Evolutionary conservation across 2,329 filamentous ascomycete species (phyloP), one percentile per base, ranked within the genome.

Genomic region (Immersiporthe knoxdaviesiana): DNA sequence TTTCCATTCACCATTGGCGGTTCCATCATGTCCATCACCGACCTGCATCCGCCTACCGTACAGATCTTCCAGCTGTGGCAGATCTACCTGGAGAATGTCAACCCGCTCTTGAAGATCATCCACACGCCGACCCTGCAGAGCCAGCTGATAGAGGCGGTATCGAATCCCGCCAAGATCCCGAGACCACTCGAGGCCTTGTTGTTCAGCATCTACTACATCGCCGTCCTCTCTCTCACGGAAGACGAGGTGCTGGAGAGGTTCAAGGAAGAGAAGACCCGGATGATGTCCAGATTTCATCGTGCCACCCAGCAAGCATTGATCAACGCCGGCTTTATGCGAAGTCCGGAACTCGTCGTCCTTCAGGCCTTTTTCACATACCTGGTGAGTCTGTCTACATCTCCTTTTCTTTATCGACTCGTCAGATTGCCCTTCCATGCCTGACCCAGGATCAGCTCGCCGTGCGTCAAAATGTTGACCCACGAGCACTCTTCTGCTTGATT

Each of bases 281-380:
- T 91, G 35, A 76, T 86, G 21, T 78, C 77, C 47, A 84, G 83
- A 67, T 91, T 87, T 72, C 84, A 89, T 66, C 80, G 82, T 27
- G 90, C 85, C 1, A 81, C 86, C 1, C 88, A 91, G 71, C 87
- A 91, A 72, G 88, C 90, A 1, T 81, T 93, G 27, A 82, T 90
- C 47, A 90, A 90, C 72, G 89, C 88, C 1, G 85, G 87, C 12
- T 90, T 92, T 72, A 87, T 93, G 79, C 84, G 88, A 37, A 87
- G 87, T 16, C 86, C 87, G 1, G 90, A 93, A 69, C 75, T 91
- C 11, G 85, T 87, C 64, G 84, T 90, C 3, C 78, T 93, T 32
- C 90, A 93, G 77, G 91, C 90, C 1, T 89, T 89, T 68, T 80
- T 90, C 7, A 80, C 93, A 21, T 92, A 90, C 73, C 81, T 92